Base-by-base conservation (phyloP, 140 eudicot species). In the Anethum foeniculum region DNA sequence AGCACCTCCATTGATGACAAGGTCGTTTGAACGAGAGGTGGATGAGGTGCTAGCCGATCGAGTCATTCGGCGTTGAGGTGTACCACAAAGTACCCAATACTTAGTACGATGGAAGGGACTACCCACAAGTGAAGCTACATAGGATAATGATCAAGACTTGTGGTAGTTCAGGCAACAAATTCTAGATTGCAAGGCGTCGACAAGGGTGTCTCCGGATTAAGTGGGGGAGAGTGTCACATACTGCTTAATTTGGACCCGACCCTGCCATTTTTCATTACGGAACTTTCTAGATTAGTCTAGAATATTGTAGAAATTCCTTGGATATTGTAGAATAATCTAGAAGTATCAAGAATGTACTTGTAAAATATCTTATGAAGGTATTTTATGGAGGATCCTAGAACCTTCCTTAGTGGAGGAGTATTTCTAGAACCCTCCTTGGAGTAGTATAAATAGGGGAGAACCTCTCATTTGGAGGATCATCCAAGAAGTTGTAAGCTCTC, bases 91-190 rank as follows among this genome's bases (percentile, higher is more conserved):
- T n/a, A n/a, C n/a, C n/a, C n/a, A n/a, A n/a, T n/a, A n/a, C n/a
- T n/a, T n/a, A n/a, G n/a, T n/a, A n/a, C n/a, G n/a, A n/a, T n/a
- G n/a, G n/a, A n/a, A n/a, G n/a, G n/a, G n/a, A n/a, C n/a, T n/a
- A n/a, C n/a, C n/a, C n/a, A n/a, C n/a, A n/a, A n/a, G n/a, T n/a
- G n/a, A n/a, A 12, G 56, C 82, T 19, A 80, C 44, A 14, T 80
- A 49, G 77, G 82, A 80, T 0, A 13, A 41, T 28, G 7, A 28
- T 19, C 18, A 80, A 23, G 69, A 25, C 18, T 67, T 68, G 5
- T 80, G 48, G 68, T 36, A 80, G 23, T 68, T 80, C 77, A 5
- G 7, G 32, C 15, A 80, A 27, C 25, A n/a, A 19, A 80, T 68
- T 64, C 3, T 14, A 77, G 75, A 5, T 14, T 80, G 46, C 16